Percentiles rank a stretch among this genome's conserved stretches.
Conservation (phyloP, 306 rosid genomes). For the Urtica urens region DNA sequence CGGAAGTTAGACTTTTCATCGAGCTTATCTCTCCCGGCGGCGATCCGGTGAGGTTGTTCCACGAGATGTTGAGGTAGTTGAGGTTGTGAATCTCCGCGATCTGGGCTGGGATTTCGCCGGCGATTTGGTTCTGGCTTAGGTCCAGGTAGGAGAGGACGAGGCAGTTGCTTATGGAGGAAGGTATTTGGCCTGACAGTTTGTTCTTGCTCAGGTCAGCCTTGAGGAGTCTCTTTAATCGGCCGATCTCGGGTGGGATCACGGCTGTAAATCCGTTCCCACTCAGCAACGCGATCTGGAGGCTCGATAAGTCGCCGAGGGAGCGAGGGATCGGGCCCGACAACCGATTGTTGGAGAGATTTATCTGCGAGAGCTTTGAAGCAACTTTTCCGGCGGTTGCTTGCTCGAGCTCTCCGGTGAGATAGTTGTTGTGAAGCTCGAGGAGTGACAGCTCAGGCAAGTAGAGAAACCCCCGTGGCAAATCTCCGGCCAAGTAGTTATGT, state of each 20-base stretch:
- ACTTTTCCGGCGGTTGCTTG: conserved; percentile 26
- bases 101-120: conserved; percentile 66
- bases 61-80: conserved; percentile 73
- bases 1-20: conserved; percentile 67
- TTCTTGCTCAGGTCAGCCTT: conserved; percentile 66
- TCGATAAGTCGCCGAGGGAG: conserved; percentile 54
- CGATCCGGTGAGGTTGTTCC: conserved; percentile 58
- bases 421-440: conserved; percentile 71
- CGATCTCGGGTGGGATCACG: conserved; percentile 53
- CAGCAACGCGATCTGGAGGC: conserved; percentile 48
- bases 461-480: conserved; percentile 60
- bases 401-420: conserved; percentile 52
- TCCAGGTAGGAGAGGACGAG: conserved; percentile 49
- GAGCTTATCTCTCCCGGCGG: conserved; percentile 62
- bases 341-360: conserved; percentile 71
- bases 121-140: conserved; percentile 77
- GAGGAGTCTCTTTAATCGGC: conserved; percentile 41
- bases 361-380: conserved; percentile 50
- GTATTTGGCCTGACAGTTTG: conserved; percentile 66
- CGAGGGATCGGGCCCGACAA: conserved; percentile 55
- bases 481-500: conserved; percentile 63
- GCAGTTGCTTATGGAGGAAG: conserved; percentile 50
- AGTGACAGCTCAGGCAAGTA: conserved; percentile 63
- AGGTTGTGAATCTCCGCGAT: conserved; percentile 56
- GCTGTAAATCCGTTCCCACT: conserved; percentile 62